phyloP scores from a whole-genome alignment of 139 green algal species.

The Mesostigma viride region DNA sequence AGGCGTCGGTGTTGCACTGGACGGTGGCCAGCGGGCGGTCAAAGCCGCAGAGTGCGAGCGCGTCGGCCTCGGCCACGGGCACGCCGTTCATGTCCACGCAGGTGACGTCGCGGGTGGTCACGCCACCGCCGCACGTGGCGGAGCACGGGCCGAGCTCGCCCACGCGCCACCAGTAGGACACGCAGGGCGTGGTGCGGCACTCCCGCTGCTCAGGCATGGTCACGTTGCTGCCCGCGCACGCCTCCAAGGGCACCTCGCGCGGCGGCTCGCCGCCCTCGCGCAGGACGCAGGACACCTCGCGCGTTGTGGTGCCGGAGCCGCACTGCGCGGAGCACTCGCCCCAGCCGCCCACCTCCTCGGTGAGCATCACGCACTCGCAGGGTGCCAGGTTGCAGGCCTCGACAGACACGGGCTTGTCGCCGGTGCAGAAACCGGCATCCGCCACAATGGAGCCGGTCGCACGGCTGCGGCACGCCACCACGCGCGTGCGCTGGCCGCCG shows the following conservation, averaged over 20 bases:
- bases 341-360: not conserved
- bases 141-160: constrained; percentile 2
- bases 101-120: not conserved
- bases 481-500: not conserved
- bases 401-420: not conserved
- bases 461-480: not conserved
- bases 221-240: not conserved
- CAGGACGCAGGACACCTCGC: not conserved
- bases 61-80: not conserved
- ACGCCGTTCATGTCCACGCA: constrained; percentile 1
- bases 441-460: too few relatives aligned
- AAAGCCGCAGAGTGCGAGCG: not conserved
- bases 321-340: not conserved
- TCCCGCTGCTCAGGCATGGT: not conserved
- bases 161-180: not conserved
- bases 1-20: constrained; percentile 14
- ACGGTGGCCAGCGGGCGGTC: not conserved
- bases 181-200: constrained; percentile 5
- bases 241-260: not conserved
- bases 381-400: not conserved
- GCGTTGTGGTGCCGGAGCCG: not conserved
- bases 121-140: constrained; percentile 10
- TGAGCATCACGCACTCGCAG: not conserved
- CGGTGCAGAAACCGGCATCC: not conserved
- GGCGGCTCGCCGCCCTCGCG: not conserved